These are phyloP conservation scores for Thelonectria rubi DNA, from an alignment of 2,329 filamentous ascomycete species.

Conservation along the genomic window DNA sequence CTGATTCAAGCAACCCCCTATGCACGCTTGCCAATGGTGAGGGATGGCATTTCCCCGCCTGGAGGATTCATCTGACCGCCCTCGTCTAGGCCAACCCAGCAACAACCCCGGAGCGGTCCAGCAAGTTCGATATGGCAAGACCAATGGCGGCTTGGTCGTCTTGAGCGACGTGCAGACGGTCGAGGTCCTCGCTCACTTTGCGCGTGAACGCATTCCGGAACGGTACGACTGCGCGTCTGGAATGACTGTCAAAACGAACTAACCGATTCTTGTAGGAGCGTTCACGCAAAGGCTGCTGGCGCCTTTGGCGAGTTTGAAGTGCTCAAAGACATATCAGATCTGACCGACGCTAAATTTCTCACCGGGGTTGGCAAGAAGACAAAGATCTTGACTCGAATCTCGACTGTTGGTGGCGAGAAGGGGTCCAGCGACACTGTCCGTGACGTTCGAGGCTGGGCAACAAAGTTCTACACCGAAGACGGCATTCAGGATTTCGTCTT, in stretches of 20 bases:
- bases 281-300: neutral
- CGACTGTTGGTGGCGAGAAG: conserved; percentile 72
- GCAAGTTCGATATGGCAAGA: conserved; percentile 38
- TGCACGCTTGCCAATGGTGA: conserved; percentile 31
- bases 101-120: conserved; percentile 36
- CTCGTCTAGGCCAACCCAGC: conserved; percentile 34
- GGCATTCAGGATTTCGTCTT: conserved; percentile 72
- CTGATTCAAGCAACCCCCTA: conserved; percentile 5
- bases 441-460: conserved; percentile 74
- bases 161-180: conserved; percentile 63
- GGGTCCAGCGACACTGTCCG: conserved; percentile 73
- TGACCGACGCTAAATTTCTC: conserved; percentile 62
- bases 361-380: conserved; percentile 61
- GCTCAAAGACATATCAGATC: conserved; percentile 61
- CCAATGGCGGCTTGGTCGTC: conserved; percentile 52
- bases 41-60: neutral
- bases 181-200: conserved; percentile 65
- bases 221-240: conserved; percentile 39
- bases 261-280: neutral
- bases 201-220: conserved; percentile 67
- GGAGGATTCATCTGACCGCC: neutral
- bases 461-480: conserved; percentile 68
- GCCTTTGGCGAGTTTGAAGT: conserved; percentile 61
- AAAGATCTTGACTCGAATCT: conserved; percentile 71
- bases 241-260: neutral